Evolutionary conservation across 495 filamentous ascomycete species (phyloP), one percentile per base, ranked within the genome.

Genomic region (Hypoxylon trugodes): DNA sequence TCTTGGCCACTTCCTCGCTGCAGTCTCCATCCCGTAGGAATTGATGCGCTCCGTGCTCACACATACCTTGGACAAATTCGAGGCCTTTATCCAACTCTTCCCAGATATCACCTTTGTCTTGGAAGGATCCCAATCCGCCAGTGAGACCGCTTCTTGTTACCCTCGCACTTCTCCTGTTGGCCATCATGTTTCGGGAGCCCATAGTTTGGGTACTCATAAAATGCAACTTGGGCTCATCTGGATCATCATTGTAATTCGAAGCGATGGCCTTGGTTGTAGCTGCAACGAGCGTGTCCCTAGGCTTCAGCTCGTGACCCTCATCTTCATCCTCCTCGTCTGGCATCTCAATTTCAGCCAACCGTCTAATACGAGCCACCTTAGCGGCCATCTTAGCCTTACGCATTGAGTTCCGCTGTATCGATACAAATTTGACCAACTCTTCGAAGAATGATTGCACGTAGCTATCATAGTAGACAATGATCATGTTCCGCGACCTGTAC

Each of bases 401-500:
- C 61, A 97, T 85, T 57, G 88, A 82, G 75, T 95, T 96, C 61
- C 93, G 81, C 33, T 89, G 87, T n/a, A 84, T 81, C 38, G 88
- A 90, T 40, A 97, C 89, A 53, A 87, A 84, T 56, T 89, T 89
- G 42, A 95, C 92, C 25, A 96, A 77, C 43, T 85, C 79, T 70
- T 96, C 92, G 56, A 97, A 90, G 4, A 85, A 81, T 28, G 85
- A 83, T 69, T 97, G 93, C 8, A 92, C 88, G 54, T 90, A 86
- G 65, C 90, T 90, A 71, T 97, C 92, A 73, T 96, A 97, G 72
- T 93, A 90, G 36, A 97, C 89, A 22, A 94, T 87, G 52, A 96
- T 86, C 84, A 92, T 92, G 59, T 84, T 86, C 51, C 90, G 84
- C 9, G 85, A 87, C 52, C 90, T 87, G 70, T 89, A 91, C 79